Conservation (phyloP, 2,329 filamentous ascomycete genomes). For the Diplodia intermedia region DNA sequence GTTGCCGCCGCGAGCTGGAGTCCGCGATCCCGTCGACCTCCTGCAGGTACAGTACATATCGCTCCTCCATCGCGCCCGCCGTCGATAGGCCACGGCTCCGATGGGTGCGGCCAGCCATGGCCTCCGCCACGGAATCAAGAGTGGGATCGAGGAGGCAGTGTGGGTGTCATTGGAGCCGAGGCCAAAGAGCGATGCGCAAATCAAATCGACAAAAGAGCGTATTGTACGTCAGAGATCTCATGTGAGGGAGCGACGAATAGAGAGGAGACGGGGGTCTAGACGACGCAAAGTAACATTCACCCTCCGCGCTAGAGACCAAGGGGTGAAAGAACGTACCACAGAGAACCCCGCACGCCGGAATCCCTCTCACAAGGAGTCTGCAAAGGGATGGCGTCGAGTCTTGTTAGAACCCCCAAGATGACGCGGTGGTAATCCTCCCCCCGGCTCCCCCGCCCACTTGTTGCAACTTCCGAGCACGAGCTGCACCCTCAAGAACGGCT, state of each 20-base stretch:
- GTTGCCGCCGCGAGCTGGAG: neutral
- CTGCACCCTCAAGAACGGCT: no score
- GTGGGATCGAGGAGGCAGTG: neutral
- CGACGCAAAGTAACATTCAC: neutral
- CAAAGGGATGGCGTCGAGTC: neutral
- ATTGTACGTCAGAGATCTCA: conserved; percentile 2
- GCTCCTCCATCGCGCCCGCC: neutral
- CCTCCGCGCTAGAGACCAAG: neutral
- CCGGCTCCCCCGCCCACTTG: conserved; percentile 4
- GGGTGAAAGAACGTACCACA: neutral
- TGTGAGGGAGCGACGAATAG: conserved; percentile 13
- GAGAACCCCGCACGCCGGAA: neutral
- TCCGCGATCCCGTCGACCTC: neutral
- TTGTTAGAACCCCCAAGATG: neutral
- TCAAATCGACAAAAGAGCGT: neutral
- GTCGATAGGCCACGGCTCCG: neutral
- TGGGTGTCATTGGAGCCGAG: conserved; percentile 9
- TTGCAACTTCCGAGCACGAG: neutral
- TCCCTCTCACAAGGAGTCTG: neutral
- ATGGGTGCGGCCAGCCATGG: neutral
- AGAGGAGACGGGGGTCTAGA: neutral
- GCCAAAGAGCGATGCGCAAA: conserved; percentile 10
- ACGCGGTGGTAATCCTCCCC: neutral
- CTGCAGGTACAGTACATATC: conserved; percentile 18
- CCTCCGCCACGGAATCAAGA: conserved; percentile 10